Base-by-base conservation (phyloP, 75 land plant genomes). In the Larix kaempferi region DNA sequence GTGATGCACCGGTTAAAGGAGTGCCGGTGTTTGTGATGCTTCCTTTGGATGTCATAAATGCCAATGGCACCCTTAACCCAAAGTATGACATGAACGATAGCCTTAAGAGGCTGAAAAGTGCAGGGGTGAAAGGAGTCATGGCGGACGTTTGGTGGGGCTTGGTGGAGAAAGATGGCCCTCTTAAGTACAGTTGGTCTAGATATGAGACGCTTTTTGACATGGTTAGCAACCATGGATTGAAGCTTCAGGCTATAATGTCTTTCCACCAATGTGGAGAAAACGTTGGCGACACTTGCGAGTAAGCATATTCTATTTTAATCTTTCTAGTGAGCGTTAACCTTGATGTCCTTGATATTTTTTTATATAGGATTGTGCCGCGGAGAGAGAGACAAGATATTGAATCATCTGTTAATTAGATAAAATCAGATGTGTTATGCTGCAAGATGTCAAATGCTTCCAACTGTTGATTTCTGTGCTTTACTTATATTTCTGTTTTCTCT, bases 141-240 rank as follows among this genome's bases (percentile, higher is more conserved):
- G 90, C 91, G 58, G 94, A 91, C 59, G 92, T 84, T 19, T 94
- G 96, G 96, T 94, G 96, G 96, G 96, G 96, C 2, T 59, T 92
- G 74, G 96, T 90, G 33, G 96, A 94, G 85, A 88, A 84, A 77
- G 94, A 89, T 7, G 89, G 87, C n/a, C 94, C 94, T 12, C 89
- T 89, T 12, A 1, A 74, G 17, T 94, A 94, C 29, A 83, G 86
- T 75, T 94, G 96, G 96, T 85, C 82, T 65, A 92, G 84, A 0
- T 94, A 94, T 75, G 77, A 56, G n/a, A 94, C 91, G 84, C 89
- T 94, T 17, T 77, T 92, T 1, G 59, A 82, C 55, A 91, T 94
- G 96, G 92, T 85, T 25, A 74, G 79, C 19, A 85, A 63, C 59
- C 85, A 87, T 74, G 96, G 94, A 23, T 56, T 94, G 64, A 88